Conservation (phyloP, 1,139 yeast genomes). For the Blastobotrys illinoisensis region DNA sequence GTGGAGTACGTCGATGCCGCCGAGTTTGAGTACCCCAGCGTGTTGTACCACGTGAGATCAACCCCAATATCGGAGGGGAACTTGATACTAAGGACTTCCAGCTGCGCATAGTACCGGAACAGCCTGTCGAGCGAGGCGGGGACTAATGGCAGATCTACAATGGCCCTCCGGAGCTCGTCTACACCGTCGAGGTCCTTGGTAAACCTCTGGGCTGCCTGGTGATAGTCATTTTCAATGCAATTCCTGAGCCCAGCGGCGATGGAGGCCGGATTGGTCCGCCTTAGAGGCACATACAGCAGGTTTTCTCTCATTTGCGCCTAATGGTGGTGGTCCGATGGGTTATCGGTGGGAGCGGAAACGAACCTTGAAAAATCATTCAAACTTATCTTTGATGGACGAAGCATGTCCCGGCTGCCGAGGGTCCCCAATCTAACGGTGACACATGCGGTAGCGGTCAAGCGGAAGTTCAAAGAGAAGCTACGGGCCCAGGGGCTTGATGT, state of each 20-base stretch:
- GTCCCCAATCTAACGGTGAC: not conserved
- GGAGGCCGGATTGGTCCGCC: slow-evolving; percentile 46
- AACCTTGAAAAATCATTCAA: not conserved
- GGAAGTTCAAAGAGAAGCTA: not conserved
- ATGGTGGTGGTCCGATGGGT: not conserved
- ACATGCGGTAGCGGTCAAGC: not conserved
- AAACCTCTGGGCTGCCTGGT: slow-evolving; percentile 59
- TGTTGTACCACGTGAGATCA: slow-evolving; percentile 67
- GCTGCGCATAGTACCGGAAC: slow-evolving; percentile 31
- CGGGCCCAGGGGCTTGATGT: slow-evolving; percentile 1
- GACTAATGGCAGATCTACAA: slow-evolving; percentile 30
- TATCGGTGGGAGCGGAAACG: not conserved
- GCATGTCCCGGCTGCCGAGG: not conserved
- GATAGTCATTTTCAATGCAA: slow-evolving; percentile 54
- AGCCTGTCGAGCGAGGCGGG: slow-evolving; percentile 26
- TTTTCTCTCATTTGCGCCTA: slow-evolving; percentile 14
- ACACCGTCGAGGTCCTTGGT: slow-evolving; percentile 47
- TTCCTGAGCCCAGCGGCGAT: slow-evolving; percentile 43
- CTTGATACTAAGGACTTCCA: slow-evolving; percentile 35
- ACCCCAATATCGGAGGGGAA: slow-evolving; percentile 41
- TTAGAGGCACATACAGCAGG: slow-evolving; percentile 43
- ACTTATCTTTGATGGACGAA: not conserved
- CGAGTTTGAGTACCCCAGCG: slow-evolving; percentile 50
- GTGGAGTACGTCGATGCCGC: slow-evolving; percentile 35
- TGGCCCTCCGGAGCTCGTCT: slow-evolving; percentile 36